Evolutionary conservation across 805 yeast genomes (phyloP).

Genomic region (Ogataea haglerorum): DNA sequence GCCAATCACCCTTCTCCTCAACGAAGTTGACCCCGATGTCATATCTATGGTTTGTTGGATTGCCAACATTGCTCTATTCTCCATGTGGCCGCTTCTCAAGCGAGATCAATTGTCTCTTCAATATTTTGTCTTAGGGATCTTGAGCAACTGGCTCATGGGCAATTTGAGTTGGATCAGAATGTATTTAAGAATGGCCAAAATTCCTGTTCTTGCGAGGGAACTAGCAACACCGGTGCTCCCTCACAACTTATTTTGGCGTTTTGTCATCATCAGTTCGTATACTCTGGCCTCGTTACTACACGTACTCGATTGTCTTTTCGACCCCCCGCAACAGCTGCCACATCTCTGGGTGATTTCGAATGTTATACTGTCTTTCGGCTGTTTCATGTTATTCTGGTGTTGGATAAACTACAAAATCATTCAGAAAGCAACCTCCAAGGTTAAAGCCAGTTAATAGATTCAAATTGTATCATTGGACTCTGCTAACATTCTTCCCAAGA

Average conservation of each 20-base stretch:
- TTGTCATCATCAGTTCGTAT: conserved; percentile 49
- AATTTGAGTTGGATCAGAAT: conserved; percentile 54
- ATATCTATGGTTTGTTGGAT: conserved; percentile 85
- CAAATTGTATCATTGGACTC: background rate
- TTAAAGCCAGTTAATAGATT: conserved; percentile 17
- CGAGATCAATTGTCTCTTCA: conserved; percentile 75
- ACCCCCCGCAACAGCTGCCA: conserved; percentile 64
- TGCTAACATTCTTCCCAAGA: conserved; percentile 5
- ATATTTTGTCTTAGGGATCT: conserved; percentile 53
- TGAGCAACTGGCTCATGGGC: conserved; percentile 80
- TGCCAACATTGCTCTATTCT: conserved; percentile 76
- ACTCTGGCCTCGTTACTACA: conserved; percentile 50
- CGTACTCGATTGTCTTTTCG: conserved; percentile 44
- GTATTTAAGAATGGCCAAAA: conserved; percentile 20
- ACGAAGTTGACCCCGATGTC: conserved; percentile 52
- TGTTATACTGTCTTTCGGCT: conserved; percentile 67
- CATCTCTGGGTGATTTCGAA: conserved; percentile 85
- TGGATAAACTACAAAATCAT: conserved; percentile 67
- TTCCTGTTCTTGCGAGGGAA: conserved; percentile 25
- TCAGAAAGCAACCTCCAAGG: conserved; percentile 28
- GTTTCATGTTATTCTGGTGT: conserved; percentile 73
- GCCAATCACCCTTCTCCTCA: conserved; percentile 70
- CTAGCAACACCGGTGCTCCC: conserved; percentile 44
- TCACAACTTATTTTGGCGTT: conserved; percentile 43
- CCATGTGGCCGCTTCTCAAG: conserved; percentile 81